phyloP scores from a whole-genome alignment of 2,329 filamentous ascomycete species.

The Mollisiaceae sp. region DNA sequence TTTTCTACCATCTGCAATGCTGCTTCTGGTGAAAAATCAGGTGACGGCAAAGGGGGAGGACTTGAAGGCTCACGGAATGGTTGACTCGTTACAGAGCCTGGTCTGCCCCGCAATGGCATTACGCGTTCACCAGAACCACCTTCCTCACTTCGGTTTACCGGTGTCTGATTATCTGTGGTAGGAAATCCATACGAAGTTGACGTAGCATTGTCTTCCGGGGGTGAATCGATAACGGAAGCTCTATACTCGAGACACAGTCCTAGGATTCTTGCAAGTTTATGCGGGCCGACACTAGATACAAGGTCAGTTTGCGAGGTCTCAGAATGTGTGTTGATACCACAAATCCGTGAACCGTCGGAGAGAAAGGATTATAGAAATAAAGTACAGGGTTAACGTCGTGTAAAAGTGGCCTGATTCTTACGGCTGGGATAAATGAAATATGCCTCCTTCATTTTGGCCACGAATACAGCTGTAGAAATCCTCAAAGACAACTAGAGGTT shows the following conservation, averaged over 20 bases:
- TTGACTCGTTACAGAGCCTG: background rate
- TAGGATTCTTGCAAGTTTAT: slow-evolving; percentile 31
- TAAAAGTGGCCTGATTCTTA: slow-evolving; percentile 14
- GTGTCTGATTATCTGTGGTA: background rate
- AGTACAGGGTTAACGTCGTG: too few relatives aligned
- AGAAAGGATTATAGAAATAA: too few relatives aligned
- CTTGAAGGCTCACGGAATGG: background rate
- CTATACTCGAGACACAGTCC: slow-evolving; percentile 27
- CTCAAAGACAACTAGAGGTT: slow-evolving; percentile 34
- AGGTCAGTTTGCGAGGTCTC: too few relatives aligned
- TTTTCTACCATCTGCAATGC: background rate
- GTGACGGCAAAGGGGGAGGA: background rate
- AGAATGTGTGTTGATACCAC: too few relatives aligned
- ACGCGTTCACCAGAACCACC: background rate
- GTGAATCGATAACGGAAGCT: background rate
- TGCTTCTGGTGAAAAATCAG: background rate
- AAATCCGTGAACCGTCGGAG: too few relatives aligned
- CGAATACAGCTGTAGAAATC: slow-evolving; percentile 17
- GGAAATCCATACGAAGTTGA: background rate
- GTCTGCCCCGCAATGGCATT: background rate
- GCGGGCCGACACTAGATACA: slow-evolving; percentile 28
- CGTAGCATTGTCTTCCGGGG: background rate
- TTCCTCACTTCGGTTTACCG: background rate
- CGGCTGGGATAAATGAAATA: slow-evolving; percentile 30
- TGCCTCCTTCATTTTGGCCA: slow-evolving; percentile 15